phyloP scores from a whole-genome alignment of 257 asterid genomes.

The Rubia yunnanensis region DNA sequence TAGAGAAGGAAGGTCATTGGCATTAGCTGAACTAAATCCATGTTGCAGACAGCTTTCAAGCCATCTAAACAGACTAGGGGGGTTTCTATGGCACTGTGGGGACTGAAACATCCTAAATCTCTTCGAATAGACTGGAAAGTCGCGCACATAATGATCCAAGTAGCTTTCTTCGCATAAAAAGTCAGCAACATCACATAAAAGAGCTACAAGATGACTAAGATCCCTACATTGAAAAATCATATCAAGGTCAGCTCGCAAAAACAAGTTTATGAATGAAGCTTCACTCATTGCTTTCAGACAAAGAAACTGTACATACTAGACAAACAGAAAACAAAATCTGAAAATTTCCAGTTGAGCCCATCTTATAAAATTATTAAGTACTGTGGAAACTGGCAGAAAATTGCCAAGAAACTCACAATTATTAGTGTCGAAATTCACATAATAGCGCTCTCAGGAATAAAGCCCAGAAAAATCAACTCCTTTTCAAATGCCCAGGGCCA shows the following conservation, averaged over 20 bases:
- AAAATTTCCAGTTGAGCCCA: neutral
- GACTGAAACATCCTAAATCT: slow-evolving; percentile 27
- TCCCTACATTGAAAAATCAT: slow-evolving; percentile 46
- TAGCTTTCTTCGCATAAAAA: slow-evolving; percentile 61
- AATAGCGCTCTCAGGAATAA: neutral
- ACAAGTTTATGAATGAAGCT: slow-evolving; percentile 3
- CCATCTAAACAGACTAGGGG: slow-evolving; percentile 93
- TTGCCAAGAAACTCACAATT: neutral
- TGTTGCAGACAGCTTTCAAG: slow-evolving; percentile 67
- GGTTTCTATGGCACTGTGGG: slow-evolving; percentile 30
- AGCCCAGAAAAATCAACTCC: neutral
- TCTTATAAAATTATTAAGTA: neutral
- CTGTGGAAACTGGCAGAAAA: neutral
- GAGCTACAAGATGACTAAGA: slow-evolving; percentile 66
- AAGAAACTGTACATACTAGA: neutral
- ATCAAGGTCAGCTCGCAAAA: slow-evolving; percentile 1
- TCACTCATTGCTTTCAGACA: neutral
- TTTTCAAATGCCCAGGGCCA: neutral
- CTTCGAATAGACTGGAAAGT: slow-evolving; percentile 60
- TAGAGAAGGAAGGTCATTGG: slow-evolving; percentile 59
- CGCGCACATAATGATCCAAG: slow-evolving; percentile 84
- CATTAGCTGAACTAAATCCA: slow-evolving; percentile 59
- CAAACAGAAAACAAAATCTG: neutral
- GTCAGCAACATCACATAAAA: slow-evolving; percentile 58
- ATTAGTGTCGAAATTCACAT: neutral